Percentiles rank a stretch among this genome's conserved stretches.
Conservation (phyloP, 2,329 filamentous ascomycete genomes). For the Colletotrichum ledebouriae region DNA sequence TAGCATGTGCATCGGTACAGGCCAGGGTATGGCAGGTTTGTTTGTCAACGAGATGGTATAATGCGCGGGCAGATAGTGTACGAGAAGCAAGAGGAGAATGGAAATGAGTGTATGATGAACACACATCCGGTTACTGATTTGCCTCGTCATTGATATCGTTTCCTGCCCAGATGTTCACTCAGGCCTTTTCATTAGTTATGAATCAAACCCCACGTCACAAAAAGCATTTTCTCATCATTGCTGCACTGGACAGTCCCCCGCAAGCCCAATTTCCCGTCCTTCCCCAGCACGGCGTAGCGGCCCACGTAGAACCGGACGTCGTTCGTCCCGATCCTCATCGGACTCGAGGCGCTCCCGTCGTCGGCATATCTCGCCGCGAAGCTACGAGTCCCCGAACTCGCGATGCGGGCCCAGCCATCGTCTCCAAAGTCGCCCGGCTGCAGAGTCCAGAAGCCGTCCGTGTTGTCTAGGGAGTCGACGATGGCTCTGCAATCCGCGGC, state of each 20-base stretch:
- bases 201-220: slow-evolving; percentile 38
- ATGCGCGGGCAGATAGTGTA: slow-evolving; percentile 16
- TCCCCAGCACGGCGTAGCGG: slow-evolving; percentile 19
- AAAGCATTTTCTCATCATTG: slow-evolving; percentile 30
- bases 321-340: slow-evolving; percentile 40
- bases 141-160: neutral
- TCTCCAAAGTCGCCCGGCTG: slow-evolving; percentile 26
- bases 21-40: slow-evolving; percentile 76
- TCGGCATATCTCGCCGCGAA: slow-evolving; percentile 35
- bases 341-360: slow-evolving; percentile 6
- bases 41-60: slow-evolving; percentile 69
- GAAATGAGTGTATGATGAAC: slow-evolving; percentile 15
- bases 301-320: slow-evolving; percentile 40
- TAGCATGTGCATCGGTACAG: slow-evolving; percentile 86
- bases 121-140: neutral
- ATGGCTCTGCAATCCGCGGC: slow-evolving; percentile 36
- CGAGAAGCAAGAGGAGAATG: slow-evolving; percentile 23
- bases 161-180: no score
- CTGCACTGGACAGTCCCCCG: slow-evolving; percentile 37
- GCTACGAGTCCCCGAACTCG: slow-evolving; percentile 34
- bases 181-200: slow-evolving; percentile 15
- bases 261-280: slow-evolving; percentile 34
- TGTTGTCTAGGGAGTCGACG: slow-evolving; percentile 4
- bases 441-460: slow-evolving; percentile 37
- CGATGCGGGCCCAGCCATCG: slow-evolving; percentile 37